These are phyloP conservation scores for Fomitopsis pinicola DNA, from an alignment of 1,284 basidiomycete genomes.

Conservation along the genomic window DNA sequence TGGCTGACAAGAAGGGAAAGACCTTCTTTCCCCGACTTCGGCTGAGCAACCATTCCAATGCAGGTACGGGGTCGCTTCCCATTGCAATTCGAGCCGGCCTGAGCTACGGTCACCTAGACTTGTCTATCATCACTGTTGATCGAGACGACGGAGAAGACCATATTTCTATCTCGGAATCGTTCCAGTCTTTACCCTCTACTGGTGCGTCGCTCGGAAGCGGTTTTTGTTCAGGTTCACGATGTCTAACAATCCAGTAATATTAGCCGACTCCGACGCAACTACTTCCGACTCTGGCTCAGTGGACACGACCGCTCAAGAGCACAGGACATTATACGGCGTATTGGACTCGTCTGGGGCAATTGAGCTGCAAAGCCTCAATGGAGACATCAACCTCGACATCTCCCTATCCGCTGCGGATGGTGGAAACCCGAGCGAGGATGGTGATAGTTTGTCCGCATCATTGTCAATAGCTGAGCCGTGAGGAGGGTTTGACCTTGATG, in stretches of 20 bases:
- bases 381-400: constrained; percentile 10
- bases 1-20: constrained; percentile 9
- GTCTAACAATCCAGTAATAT: no score
- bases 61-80: constrained; percentile 13
- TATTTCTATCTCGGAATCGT: constrained; percentile 7
- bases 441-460: no score
- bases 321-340: constrained; percentile 10
- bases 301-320: neutral
- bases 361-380: constrained; percentile 15
- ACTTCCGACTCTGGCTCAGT: no score
- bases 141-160: constrained; percentile 2
- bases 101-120: constrained; percentile 11
- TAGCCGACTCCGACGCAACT: no score
- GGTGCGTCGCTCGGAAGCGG: no score
- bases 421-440: no score
- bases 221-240: no score
- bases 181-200: no score
- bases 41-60: constrained; percentile 10
- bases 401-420: neutral
- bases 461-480: no score
- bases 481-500: no score
- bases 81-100: constrained; percentile 7
- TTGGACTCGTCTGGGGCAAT: constrained; percentile 7
- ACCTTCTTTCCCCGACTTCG: constrained; percentile 24
- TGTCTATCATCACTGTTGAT: constrained; percentile 13